Evolutionary conservation across 1,284 basidiomycete genomes (phyloP), one percentile per base, ranked within the genome.

Genomic region (Trametes sp.): DNA sequence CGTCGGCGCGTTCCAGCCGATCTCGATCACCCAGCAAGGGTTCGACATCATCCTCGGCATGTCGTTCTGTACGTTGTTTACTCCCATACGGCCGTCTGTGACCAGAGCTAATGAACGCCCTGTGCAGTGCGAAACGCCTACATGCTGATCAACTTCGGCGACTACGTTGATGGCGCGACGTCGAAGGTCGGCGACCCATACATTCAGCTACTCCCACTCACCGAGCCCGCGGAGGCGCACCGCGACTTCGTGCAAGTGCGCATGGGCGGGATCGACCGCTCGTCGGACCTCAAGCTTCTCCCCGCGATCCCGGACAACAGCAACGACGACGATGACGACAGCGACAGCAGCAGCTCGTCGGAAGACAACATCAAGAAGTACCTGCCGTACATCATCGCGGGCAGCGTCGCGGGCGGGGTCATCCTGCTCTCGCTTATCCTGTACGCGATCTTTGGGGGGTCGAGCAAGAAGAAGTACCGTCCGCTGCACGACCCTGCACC

Each of bases 21-120:
- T 91, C 69, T 88, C 48, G 28, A 6, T 86, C 14, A 63, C 66
- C n/a, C 67, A 53, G 61, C 49, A 57, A 60, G 26, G 61, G 81
- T 91, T 87, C 62, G 90, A 93, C 69, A 85, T 90, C 80, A 90
- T 93, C 69, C 80, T 93, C 61, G 90, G 90, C 61, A 92, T 93
- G 91, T 84, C 82, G 60, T 93, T 92, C 77, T 65, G 90, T 92
- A 74, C 69, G 89, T 79, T 9, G 14, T 26, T 23, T 23, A 8
- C 1, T 67, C 29, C 45, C 45, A n/a, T n/a, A n/a, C n/a, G n/a
- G 57, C n/a, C 41, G 28, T 45, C 28, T 21, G 50, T 41, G 28
- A 41, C 48, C 44, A 21, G 24, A 41, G 8, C 31, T 48, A 50
- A 29, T n/a, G n/a, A 38, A 44, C 64, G 49, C 45, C 4, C 10